These are phyloP conservation scores for Obba rivulosa DNA, from an alignment of 768 basidiomycete species.

Conservation along the genomic window DNA sequence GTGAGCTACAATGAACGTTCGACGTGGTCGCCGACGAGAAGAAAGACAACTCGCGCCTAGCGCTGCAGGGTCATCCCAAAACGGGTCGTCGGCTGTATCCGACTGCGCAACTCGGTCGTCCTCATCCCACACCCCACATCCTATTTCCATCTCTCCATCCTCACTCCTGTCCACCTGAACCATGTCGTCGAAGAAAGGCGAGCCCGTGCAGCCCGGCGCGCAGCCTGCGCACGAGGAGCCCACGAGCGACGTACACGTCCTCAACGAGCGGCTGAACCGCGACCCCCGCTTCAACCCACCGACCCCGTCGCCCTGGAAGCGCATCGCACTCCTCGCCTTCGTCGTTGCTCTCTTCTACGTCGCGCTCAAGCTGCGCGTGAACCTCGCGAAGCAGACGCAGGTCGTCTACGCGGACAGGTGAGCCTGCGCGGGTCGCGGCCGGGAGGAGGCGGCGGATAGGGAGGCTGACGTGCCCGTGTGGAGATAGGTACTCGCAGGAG, in stretches of 20 bases:
- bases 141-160: too few species aligned
- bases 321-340: slow-evolving; percentile 39
- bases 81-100: too few species aligned
- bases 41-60: too few species aligned
- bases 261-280: slow-evolving; percentile 22
- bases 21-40: too few species aligned
- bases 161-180: too few species aligned
- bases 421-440: slow-evolving; percentile 15
- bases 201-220: too few species aligned
- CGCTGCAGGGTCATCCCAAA: too few species aligned
- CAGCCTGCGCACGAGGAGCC: slow-evolving; percentile 12
- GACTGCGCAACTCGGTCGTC: too few species aligned
- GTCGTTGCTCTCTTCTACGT: slow-evolving; percentile 37
- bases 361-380: slow-evolving; percentile 24
- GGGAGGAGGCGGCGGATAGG: neutral
- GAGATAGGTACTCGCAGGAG: slow-evolving; percentile 71
- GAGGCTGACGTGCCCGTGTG: neutral
- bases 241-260: slow-evolving; percentile 20
- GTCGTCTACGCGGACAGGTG: slow-evolving; percentile 63
- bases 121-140: too few species aligned
- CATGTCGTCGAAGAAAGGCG: too few species aligned
- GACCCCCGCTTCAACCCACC: slow-evolving; percentile 48
- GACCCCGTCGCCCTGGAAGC: slow-evolving; percentile 46
- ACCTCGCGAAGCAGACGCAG: slow-evolving; percentile 27
- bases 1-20: too few species aligned